Evolutionary conservation across 352 stramenopile genomes (phyloP).

Genomic region (Globisporangium cystogenes): DNA sequence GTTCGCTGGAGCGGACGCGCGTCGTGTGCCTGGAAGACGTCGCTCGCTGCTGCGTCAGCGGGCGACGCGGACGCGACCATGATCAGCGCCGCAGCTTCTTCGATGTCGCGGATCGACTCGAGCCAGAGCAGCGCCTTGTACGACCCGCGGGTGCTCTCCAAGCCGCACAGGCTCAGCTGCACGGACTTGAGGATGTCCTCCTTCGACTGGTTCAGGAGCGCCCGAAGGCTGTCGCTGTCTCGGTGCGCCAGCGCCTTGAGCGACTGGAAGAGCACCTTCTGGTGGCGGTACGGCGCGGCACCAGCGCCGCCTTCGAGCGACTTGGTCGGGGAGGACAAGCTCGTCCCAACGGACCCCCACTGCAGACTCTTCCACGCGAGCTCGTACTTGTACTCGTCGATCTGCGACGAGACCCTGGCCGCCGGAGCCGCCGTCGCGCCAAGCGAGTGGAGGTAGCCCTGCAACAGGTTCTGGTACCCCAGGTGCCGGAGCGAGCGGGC

Average conservation of each 20-base stretch:
- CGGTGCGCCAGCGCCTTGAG: constrained; percentile 54
- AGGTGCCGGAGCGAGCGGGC: constrained; percentile 54
- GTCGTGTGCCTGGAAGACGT: background rate
- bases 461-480: constrained; percentile 69
- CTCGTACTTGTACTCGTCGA: constrained; percentile 65
- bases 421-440: constrained; percentile 1
- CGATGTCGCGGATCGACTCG: constrained; percentile 58
- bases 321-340: background rate
- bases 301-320: background rate
- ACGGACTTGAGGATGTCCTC: constrained; percentile 40
- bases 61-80: constrained; percentile 9
- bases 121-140: constrained; percentile 45
- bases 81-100: constrained; percentile 26
- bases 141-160: constrained; percentile 64
- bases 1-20: background rate
- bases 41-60: background rate
- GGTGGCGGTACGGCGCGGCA: constrained; percentile 29
- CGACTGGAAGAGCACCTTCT: constrained; percentile 45
- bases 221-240: constrained; percentile 32
- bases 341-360: constrained; percentile 46
- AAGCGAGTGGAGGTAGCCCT: constrained; percentile 42
- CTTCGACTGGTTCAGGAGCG: constrained; percentile 36
- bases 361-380: constrained; percentile 77
- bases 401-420: constrained; percentile 7
- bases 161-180: constrained; percentile 55